These are phyloP conservation scores for Coemansia sp. DNA, from an alignment of 192 early-diverging fungal species.

Conservation along the genomic window DNA sequence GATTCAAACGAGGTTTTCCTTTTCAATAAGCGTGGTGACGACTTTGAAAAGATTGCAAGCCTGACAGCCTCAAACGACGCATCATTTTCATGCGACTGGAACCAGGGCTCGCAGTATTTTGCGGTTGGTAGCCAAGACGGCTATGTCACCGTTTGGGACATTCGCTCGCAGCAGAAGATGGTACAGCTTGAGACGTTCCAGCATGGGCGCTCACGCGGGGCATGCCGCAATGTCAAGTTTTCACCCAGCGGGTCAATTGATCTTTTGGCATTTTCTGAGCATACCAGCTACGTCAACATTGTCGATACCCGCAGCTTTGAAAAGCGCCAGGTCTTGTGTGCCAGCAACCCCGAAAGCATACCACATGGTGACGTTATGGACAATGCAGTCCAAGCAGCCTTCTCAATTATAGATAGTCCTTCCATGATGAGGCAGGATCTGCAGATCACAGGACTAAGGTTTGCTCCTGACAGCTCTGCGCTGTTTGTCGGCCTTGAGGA, in stretches of 20 bases:
- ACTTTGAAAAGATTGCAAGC: conserved; percentile 72
- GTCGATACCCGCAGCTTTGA: conserved; percentile 90
- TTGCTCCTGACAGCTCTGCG: conserved; percentile 78
- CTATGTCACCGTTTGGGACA: conserved; percentile 89
- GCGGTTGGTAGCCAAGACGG: conserved; percentile 96
- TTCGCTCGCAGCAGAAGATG: conserved; percentile 74
- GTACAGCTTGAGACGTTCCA: conserved; percentile 66
- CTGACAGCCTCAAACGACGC: conserved; percentile 80
- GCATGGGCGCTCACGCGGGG: conserved; percentile 63
- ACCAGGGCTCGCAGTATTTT: conserved; percentile 88
- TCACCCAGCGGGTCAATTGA: conserved; percentile 87
- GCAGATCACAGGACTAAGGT: conserved; percentile 83
- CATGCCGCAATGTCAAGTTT: conserved; percentile 90
- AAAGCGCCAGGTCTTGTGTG: conserved; percentile 77
- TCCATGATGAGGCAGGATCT: conserved; percentile 52
- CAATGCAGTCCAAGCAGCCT: conserved; percentile 1
- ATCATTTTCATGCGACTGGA: conserved; percentile 94
- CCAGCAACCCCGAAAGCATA: conserved; percentile 45
- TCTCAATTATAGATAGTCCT: conserved; percentile 18
- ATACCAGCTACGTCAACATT: conserved; percentile 73
- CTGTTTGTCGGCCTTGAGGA: conserved; percentile 90
- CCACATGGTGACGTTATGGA: conserved; percentile 19
- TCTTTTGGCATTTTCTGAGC: conserved; percentile 77
- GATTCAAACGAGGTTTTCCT: conserved; percentile 85
- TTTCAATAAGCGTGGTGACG: conserved; percentile 69